Percentiles rank a stretch among this genome's conserved stretches.
These are phyloP conservation scores for Cyberlindnera galapagoensis DNA, from an alignment of 805 yeast species.

Conservation along the genomic window DNA sequence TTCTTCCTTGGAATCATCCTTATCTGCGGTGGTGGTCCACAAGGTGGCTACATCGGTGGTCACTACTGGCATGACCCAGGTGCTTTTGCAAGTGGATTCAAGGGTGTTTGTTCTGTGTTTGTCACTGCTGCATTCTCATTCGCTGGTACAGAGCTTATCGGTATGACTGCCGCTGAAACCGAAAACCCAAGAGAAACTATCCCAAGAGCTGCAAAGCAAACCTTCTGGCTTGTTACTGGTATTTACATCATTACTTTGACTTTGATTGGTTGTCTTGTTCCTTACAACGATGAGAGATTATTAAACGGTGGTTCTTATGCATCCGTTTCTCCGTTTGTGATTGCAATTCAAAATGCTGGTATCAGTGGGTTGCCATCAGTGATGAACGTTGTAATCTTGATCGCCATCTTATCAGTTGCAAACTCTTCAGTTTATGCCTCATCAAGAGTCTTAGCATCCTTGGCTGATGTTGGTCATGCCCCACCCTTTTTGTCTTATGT, in stretches of 20 bases:
- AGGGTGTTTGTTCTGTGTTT: conserved; percentile 66
- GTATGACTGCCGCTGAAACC: conserved; percentile 74
- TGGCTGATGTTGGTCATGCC: conserved; percentile 58
- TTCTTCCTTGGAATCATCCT: conserved; percentile 41
- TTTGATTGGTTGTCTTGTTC: conserved; percentile 65
- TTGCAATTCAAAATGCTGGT: conserved; percentile 61
- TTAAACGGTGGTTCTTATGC: conserved; percentile 47
- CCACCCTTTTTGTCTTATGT: conserved; percentile 54
- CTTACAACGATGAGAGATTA: conserved; percentile 44
- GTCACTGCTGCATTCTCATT: conserved; percentile 73
- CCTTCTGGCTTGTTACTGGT: conserved; percentile 69
- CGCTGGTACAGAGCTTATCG: conserved; percentile 67
- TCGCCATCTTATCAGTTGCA: conserved; percentile 65
- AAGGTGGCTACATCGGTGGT: conserved; percentile 41
- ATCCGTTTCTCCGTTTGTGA: conserved; percentile 72
- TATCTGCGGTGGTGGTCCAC: conserved; percentile 50
- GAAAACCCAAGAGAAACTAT: conserved; percentile 58
- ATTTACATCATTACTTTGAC: conserved; percentile 56
- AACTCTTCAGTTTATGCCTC: conserved; percentile 67
- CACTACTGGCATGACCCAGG: conserved; percentile 49
- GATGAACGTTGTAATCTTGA: conserved; percentile 60
- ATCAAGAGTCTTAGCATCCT: conserved; percentile 58
- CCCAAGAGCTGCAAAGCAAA: conserved; percentile 74
- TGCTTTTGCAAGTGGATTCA: conserved; percentile 45
- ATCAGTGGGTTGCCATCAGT: conserved; percentile 58